Evolutionary conservation across 495 filamentous ascomycete genomes (phyloP).

Genomic region (Stereocaulon alpinum): DNA sequence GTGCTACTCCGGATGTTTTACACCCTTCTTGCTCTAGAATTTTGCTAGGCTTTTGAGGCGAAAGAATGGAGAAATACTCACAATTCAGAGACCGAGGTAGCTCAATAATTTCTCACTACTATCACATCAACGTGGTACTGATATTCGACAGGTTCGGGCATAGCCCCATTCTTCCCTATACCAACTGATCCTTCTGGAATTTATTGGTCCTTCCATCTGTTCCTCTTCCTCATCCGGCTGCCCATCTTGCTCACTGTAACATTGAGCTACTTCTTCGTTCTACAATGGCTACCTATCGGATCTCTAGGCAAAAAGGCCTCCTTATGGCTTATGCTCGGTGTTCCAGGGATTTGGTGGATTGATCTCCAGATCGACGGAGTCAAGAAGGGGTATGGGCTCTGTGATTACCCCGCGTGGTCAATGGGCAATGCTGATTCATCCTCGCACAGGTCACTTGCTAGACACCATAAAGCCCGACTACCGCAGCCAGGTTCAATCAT

Average conservation of each 20-base stretch:
- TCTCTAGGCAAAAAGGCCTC: conserved; percentile 67
- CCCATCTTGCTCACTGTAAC: conserved; percentile 63
- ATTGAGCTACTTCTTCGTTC: conserved; percentile 61
- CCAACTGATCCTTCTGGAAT: conserved; percentile 48
- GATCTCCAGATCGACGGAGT: conserved; percentile 95
- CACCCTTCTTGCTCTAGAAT: not conserved
- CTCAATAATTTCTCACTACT: conserved; percentile 15
- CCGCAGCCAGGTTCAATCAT: conserved; percentile 71
- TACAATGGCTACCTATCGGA: conserved; percentile 83
- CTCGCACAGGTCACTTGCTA: conserved; percentile 41
- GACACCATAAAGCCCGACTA: conserved; percentile 54
- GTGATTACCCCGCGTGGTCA: not conserved
- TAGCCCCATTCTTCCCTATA: conserved; percentile 88
- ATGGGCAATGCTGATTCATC: not conserved
- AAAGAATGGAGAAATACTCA: conserved; percentile 87
- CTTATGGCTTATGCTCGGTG: conserved; percentile 74
- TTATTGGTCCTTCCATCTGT: conserved; percentile 50
- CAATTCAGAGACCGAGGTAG: conserved; percentile 90
- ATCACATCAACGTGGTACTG: conserved; percentile 11
- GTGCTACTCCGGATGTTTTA: not conserved
- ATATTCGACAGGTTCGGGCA: conserved; percentile 65
- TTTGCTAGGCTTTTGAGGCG: not conserved
- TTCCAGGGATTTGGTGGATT: conserved; percentile 94
- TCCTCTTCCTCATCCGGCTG: conserved; percentile 72
- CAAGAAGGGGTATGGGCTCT: conserved; percentile 56